Base-by-base conservation (phyloP, 768 basidiomycete species). In the Crepidotus variabilis region DNA sequence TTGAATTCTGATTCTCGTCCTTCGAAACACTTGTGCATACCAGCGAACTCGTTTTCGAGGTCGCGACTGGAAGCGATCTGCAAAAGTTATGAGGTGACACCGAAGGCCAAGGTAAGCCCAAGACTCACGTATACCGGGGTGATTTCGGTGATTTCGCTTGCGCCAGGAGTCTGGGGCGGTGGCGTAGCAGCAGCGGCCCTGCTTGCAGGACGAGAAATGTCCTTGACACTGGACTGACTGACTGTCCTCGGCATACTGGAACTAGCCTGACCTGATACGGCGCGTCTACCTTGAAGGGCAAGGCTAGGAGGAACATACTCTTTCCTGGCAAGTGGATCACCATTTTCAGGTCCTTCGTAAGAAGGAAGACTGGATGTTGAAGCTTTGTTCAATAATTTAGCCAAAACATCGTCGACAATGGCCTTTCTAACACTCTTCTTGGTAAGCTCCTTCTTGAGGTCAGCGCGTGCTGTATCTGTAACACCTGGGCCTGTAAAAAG, bases 1-100 rank as follows among this genome's bases (percentile, higher is more conserved):
- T 99, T 99, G 60, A 95, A 92, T 67, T 99, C 96, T 0, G 90
- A 90, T 73, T 99, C 96, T 73, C 84, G 96, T n/a, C 96, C 97
- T 73, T 92, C 91, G 64, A 97, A 98, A 32, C 79, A 73, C 52
- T 89, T 88, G 18, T 78, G 67, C 88, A 98, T 94, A 9, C 72
- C 72, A 5, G 81, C 75, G 67, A 98, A 94, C 67, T 98, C 94
- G 54, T 79, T 80, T 67, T 94, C 92, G 50, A 99, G 70, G 67
- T 99, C 96, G 62, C 82, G 78, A 56, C 79, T 78, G 16, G 93
- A 96, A 1, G 94, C 90, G 65, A 98, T 83, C 90, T 92, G 52
- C n/a, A n/a, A 36, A 36, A 21, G 33, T 33, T 43, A 46, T 52
- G 10, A 32, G 23, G 54, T 32, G 52, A 18, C 53, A 16, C 49